Conservation (phyloP, 2,329 filamentous ascomycete species). For the Botrytis cinerea region DNA sequence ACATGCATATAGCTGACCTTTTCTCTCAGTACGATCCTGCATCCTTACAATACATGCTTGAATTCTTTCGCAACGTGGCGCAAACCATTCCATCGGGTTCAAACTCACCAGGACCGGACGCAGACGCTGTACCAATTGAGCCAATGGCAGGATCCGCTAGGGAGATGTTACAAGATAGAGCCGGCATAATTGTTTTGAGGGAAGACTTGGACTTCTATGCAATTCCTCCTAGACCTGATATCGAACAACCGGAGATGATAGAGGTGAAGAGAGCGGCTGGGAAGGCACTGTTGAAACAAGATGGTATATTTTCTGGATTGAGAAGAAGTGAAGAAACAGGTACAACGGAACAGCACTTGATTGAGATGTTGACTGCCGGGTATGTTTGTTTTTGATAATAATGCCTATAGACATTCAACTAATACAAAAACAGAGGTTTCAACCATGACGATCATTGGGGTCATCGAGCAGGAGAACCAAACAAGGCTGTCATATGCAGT, state of each 20-base stretch:
- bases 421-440: slow-evolving; percentile 70
- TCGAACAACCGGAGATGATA: slow-evolving; percentile 88
- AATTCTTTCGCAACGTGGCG: slow-evolving; percentile 94
- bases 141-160: slow-evolving; percentile 68
- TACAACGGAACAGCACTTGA: slow-evolving; percentile 95
- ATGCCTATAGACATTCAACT: background rate
- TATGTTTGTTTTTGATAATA: slow-evolving; percentile 50
- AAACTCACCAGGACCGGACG: slow-evolving; percentile 66
- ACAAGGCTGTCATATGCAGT: slow-evolving; percentile 98
- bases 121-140: slow-evolving; percentile 69
- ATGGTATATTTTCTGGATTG: slow-evolving; percentile 93
- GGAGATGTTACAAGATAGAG: slow-evolving; percentile 81
- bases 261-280: slow-evolving; percentile 93
- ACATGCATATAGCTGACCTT: slow-evolving; percentile 48
- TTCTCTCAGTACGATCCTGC: slow-evolving; percentile 83
- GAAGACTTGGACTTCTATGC: slow-evolving; percentile 98
- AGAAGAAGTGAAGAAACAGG: slow-evolving; percentile 94
- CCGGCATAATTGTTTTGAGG: slow-evolving; percentile 93
- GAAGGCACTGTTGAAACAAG: slow-evolving; percentile 79
- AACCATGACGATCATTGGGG: slow-evolving; percentile 96
- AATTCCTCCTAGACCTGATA: slow-evolving; percentile 83
- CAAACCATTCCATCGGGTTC: slow-evolving; percentile 85
- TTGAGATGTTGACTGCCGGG: slow-evolving; percentile 99
- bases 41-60: slow-evolving; percentile 97
- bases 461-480: slow-evolving; percentile 94